Conservation (phyloP, 352 stramenopile genomes). For the Globisporangium camurandrum region DNA sequence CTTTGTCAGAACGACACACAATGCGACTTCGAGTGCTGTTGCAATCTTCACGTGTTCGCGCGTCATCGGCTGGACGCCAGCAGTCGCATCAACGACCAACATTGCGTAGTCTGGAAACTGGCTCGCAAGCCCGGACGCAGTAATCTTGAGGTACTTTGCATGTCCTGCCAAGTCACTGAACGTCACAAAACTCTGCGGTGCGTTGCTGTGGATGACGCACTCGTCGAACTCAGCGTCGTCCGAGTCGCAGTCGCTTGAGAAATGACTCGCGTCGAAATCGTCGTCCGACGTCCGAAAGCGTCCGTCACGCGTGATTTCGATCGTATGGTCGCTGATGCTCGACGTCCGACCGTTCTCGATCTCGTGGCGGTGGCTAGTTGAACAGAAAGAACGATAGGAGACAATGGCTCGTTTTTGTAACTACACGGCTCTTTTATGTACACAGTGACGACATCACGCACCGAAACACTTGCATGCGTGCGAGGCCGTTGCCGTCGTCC, state of each 20-base stretch:
- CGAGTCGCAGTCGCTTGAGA: conserved; percentile 33
- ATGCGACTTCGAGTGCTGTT: conserved; percentile 48
- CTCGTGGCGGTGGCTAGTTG: conserved; percentile 83
- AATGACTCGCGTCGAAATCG: conserved; percentile 36
- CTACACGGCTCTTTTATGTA: too few relatives aligned
- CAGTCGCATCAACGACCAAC: conserved; percentile 64
- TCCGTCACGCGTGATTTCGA: conserved; percentile 57
- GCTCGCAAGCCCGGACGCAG: conserved; percentile 64
- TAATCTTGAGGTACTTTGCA: conserved; percentile 88
- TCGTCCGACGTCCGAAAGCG: conserved; percentile 52
- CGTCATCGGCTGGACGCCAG: conserved; percentile 70
- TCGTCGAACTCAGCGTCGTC: not conserved
- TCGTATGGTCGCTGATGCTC: conserved; percentile 84
- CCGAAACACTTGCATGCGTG: conserved; percentile 86
- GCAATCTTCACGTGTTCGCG: conserved; percentile 74
- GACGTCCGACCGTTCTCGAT: conserved; percentile 85
- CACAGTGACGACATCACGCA: conserved; percentile 4
- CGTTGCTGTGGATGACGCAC: conserved; percentile 8
- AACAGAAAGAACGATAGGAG: too few relatives aligned
- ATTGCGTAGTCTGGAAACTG: conserved; percentile 85
- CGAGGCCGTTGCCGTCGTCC: conserved; percentile 80
- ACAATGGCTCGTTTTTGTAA: not conserved
- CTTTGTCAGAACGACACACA: conserved; percentile 85
- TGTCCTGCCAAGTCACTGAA: conserved; percentile 77
- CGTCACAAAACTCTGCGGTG: conserved; percentile 36